Evolutionary conservation across 2,329 filamentous ascomycete genomes (phyloP).

Genomic region (Aphanoascus verrucosus): DNA sequence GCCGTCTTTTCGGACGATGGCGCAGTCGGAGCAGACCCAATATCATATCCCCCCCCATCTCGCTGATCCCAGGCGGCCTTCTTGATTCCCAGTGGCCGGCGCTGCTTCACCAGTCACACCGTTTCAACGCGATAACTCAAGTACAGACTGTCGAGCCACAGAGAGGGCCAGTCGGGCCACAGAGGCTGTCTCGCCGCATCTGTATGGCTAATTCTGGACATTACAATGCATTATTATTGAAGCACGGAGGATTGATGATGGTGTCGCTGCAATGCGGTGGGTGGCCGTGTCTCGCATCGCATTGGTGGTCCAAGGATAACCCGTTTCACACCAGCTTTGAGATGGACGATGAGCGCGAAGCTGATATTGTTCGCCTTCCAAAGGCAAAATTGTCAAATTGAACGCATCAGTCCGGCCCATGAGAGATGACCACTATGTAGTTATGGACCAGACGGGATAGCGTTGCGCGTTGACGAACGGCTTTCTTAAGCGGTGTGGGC

Average conservation of each 20-base stretch:
- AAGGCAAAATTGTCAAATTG: too few relatives aligned
- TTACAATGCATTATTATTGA: neutral
- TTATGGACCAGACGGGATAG: neutral
- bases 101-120: conserved; percentile 7
- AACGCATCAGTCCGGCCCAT: too few relatives aligned
- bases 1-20: conserved; percentile 10
- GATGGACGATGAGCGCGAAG: too few relatives aligned
- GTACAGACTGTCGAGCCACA: too few relatives aligned
- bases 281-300: too few relatives aligned
- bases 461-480: neutral
- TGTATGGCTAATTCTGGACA: neutral
- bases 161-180: neutral
- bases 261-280: neutral
- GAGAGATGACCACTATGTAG: too few relatives aligned
- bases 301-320: too few relatives aligned
- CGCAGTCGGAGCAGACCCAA: conserved; percentile 2
- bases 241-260: neutral
- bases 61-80: conserved; percentile 9
- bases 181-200: neutral
- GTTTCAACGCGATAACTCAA: conserved; percentile 3
- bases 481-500: conserved; percentile 9
- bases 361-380: too few relatives aligned
- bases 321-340: too few relatives aligned
- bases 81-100: neutral
- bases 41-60: neutral